Percentiles rank a stretch among this genome's conserved stretches.
Evolutionary conservation across 345 rosid genomes (phyloP).

Genomic region (Hibiscus trionum): DNA sequence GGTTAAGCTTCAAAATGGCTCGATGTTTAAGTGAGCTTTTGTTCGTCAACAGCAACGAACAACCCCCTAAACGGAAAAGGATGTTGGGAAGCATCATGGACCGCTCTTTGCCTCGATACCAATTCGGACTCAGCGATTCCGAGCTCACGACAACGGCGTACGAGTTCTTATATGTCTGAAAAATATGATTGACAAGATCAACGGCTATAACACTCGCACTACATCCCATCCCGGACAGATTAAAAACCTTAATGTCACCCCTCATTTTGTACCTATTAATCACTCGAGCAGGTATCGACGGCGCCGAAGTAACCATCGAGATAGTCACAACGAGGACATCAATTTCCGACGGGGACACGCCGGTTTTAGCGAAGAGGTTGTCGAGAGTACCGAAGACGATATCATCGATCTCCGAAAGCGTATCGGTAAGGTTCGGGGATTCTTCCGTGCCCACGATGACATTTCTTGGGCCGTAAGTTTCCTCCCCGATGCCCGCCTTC

Average conservation of each 20-base stretch:
- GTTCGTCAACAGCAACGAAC: slow-evolving; percentile 61
- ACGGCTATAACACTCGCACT: slow-evolving; percentile 51
- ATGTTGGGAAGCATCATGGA: slow-evolving; percentile 76
- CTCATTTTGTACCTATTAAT: slow-evolving; percentile 65
- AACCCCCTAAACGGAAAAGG: slow-evolving; percentile 67
- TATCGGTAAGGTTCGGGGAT: slow-evolving; percentile 30
- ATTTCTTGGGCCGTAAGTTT: slow-evolving; percentile 48
- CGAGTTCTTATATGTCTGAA: slow-evolving; percentile 39
- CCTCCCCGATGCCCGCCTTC: slow-evolving; percentile 67
- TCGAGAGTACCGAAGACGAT: slow-evolving; percentile 41
- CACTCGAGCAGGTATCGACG: slow-evolving; percentile 55
- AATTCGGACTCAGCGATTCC: slow-evolving; percentile 55
- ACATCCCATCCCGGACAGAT: slow-evolving; percentile 71
- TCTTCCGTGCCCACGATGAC: slow-evolving; percentile 47
- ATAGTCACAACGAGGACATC: slow-evolving; percentile 63
- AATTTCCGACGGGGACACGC: slow-evolving; percentile 41
- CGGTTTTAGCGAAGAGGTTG: slow-evolving; percentile 39
- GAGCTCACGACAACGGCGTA: slow-evolving; percentile 60
- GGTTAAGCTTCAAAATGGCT: slow-evolving; percentile 47
- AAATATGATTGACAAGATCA: slow-evolving; percentile 45
- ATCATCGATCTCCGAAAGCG: slow-evolving; percentile 44
- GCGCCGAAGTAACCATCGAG: slow-evolving; percentile 41
- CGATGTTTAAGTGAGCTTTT: slow-evolving; percentile 21
- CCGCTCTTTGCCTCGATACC: slow-evolving; percentile 61
- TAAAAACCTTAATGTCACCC: slow-evolving; percentile 49